Evolutionary conservation across 2,329 filamentous ascomycete species (phyloP).

Genomic region (Neofusicoccum umdonicola): DNA sequence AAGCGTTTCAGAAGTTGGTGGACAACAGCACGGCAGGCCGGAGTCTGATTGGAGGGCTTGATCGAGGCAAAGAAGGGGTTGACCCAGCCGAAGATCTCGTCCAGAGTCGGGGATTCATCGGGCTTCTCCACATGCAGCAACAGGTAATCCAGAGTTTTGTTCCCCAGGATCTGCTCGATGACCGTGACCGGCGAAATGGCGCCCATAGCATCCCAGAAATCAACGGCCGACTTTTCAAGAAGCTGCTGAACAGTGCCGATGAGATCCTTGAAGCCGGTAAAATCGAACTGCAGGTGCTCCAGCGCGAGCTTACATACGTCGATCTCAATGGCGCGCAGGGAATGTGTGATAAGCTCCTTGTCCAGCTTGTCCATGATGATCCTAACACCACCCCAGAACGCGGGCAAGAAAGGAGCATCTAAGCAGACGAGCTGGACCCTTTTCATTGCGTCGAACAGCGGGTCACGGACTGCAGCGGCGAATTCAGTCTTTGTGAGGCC

Average conservation of each 20-base stretch:
- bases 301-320: slow-evolving; percentile 61
- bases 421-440: slow-evolving; percentile 58
- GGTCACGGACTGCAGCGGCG: slow-evolving; percentile 79
- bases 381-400: slow-evolving; percentile 77
- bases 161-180: slow-evolving; percentile 79
- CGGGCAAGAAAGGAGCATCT: slow-evolving; percentile 57
- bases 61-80: slow-evolving; percentile 75
- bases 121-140: slow-evolving; percentile 48
- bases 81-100: slow-evolving; percentile 73
- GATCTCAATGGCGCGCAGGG: slow-evolving; percentile 74
- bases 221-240: slow-evolving; percentile 70
- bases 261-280: slow-evolving; percentile 62
- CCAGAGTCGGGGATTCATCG: slow-evolving; percentile 56
- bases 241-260: slow-evolving; percentile 69
- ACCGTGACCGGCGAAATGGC: slow-evolving; percentile 76
- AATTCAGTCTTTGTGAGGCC: slow-evolving; percentile 71
- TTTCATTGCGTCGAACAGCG: slow-evolving; percentile 65
- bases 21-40: slow-evolving; percentile 76
- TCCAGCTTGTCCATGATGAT: slow-evolving; percentile 72
- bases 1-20: slow-evolving; percentile 70
- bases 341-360: slow-evolving; percentile 71
- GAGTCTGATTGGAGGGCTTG: slow-evolving; percentile 69
- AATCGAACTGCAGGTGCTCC: slow-evolving; percentile 59
- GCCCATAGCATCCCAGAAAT: slow-evolving; percentile 86
- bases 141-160: slow-evolving; percentile 62